phyloP scores from a whole-genome alignment of 169 alveolate genomes.

The Amoebophrya sp. region DNA sequence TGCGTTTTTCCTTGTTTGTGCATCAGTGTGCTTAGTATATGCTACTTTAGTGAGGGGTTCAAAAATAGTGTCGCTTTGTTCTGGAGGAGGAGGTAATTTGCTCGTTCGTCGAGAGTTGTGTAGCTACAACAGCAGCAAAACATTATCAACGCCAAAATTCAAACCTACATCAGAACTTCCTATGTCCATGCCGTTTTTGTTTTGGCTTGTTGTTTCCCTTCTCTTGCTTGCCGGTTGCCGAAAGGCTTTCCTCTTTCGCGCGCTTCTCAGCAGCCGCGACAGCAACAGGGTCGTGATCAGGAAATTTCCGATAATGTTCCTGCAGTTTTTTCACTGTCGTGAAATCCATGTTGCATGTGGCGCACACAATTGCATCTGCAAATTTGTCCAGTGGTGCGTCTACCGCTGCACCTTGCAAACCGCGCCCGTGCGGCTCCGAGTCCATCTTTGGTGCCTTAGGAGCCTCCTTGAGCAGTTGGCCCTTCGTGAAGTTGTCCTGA shows the following conservation, averaged over 20 bases:
- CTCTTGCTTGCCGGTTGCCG: neutral
- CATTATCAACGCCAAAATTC: too few species aligned
- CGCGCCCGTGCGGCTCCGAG: neutral
- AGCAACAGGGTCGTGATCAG: neutral
- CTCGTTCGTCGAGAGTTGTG: too few species aligned
- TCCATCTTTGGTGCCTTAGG: neutral
- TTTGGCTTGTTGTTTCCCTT: slow-evolving; percentile 7
- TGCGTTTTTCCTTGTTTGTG: too few species aligned
- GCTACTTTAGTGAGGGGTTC: too few species aligned
- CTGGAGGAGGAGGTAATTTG: too few species aligned
- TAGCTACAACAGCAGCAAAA: too few species aligned
- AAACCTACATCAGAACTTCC: neutral
- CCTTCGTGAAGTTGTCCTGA: slow-evolving; percentile 10
- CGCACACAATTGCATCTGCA: neutral
- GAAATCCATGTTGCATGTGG: neutral
- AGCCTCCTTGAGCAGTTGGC: slow-evolving; percentile 9
- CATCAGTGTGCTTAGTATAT: too few species aligned
- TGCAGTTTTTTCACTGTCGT: neutral
- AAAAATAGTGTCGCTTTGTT: too few species aligned
- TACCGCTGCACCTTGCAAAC: neutral
- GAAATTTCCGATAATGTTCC: neutral
- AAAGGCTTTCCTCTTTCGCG: neutral
- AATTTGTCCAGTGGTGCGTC: neutral
- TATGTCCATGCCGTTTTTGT: neutral
- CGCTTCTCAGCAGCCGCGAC: neutral